These are phyloP conservation scores for Candida maesae DNA, from an alignment of 805 yeast genomes.

Conservation along the genomic window DNA sequence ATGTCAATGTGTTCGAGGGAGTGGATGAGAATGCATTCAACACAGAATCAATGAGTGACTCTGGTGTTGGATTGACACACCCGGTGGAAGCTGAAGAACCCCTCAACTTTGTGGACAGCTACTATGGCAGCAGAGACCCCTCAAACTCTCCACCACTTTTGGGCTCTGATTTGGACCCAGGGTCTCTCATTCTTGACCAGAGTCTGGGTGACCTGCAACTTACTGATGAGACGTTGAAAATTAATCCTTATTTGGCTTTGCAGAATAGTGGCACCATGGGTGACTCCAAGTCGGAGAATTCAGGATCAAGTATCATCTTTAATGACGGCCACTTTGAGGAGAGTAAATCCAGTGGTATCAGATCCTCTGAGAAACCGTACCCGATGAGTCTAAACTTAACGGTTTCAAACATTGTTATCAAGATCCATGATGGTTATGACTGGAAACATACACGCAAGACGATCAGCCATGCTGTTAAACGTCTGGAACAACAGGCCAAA, in stretches of 20 bases:
- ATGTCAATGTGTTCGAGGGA: conserved; percentile 38
- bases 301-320: conserved; percentile 22
- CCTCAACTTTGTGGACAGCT: conserved; percentile 25
- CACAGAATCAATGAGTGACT: background rate
- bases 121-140: conserved; percentile 10
- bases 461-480: conserved; percentile 60
- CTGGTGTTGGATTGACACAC: background rate
- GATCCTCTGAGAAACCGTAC: conserved; percentile 2
- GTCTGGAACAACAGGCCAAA: conserved; percentile 50
- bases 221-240: conserved; percentile 8
- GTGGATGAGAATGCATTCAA: conserved; percentile 33
- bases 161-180: background rate
- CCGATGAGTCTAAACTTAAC: conserved; percentile 28
- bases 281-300: conserved; percentile 13
- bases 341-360: background rate
- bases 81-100: conserved; percentile 7
- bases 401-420: conserved; percentile 37
- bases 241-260: conserved; percentile 16
- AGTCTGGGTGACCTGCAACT: conserved; percentile 29
- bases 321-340: conserved; percentile 26
- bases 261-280: background rate
- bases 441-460: conserved; percentile 75
- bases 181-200: conserved; percentile 28
- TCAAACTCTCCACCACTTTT: background rate
- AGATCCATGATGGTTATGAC: conserved; percentile 86